Evolutionary conservation across 129 eudicot species (phyloP).

Genomic region (Kitagawia praeruptora): DNA sequence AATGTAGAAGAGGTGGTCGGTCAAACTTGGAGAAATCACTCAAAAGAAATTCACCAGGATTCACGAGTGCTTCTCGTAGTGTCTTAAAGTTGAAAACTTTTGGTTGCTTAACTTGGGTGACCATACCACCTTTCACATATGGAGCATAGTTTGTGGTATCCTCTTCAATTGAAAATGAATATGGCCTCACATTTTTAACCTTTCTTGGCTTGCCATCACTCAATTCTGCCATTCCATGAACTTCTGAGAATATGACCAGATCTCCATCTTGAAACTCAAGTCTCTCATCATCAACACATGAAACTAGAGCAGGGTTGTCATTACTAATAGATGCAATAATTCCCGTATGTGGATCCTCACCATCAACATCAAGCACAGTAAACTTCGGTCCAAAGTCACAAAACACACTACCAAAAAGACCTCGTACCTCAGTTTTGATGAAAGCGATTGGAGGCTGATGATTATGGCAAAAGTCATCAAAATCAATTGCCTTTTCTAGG

Average conservation of each 20-base stretch:
- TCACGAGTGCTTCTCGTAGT: constrained; percentile 52
- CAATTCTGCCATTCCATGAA: constrained; percentile 73
- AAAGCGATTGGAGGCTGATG: constrained; percentile 88
- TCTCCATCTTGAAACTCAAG: constrained; percentile 90
- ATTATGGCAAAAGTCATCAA: constrained; percentile 72
- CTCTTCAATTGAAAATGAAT: constrained; percentile 74
- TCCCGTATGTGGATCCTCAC: constrained; percentile 80
- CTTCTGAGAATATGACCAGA: constrained; percentile 75
- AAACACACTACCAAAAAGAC: constrained; percentile 76
- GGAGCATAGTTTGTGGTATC: constrained; percentile 59
- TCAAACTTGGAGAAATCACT: constrained; percentile 89
- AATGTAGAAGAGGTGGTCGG: constrained; percentile 53
- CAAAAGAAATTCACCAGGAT: constrained; percentile 83
- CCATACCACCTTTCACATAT: constrained; percentile 69
- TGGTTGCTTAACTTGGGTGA: constrained; percentile 78
- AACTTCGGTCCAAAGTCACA: constrained; percentile 88
- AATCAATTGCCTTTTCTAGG: constrained; percentile 62
- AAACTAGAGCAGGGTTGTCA: constrained; percentile 64
- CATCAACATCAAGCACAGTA: constrained; percentile 75
- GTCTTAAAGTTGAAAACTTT: constrained; percentile 73
- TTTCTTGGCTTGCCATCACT: constrained; percentile 82
- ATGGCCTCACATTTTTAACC: constrained; percentile 58
- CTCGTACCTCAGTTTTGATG: constrained; percentile 73
- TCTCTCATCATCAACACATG: constrained; percentile 87
- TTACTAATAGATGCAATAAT: constrained; percentile 76